Evolutionary conservation across 176 grass and related monocot species (phyloP), one percentile per base, ranked within the genome.

Genomic region (Juncus inflexus): DNA sequence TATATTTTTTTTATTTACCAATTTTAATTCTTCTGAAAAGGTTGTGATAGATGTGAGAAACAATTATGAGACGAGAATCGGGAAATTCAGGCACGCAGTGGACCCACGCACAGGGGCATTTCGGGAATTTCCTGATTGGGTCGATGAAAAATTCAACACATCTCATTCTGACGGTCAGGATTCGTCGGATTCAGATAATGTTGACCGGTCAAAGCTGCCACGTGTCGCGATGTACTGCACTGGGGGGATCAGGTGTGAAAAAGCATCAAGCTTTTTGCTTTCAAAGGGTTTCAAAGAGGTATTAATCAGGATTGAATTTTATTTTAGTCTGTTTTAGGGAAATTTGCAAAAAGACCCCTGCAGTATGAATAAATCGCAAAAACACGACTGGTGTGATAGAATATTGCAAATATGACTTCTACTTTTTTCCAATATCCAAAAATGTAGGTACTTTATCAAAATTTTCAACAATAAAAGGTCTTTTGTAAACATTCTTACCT

Each of bases 181-280:
- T 12, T 42, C 66, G 55, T 73, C 49, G 5, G 62, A 39, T 15
- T 60, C 15, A 57, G 54, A 75, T 37, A 47, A 52, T 47, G 61
- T 41, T 0, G 55, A 76, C 37, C 45, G 58, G 35, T 88, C 69
- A 74, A 74, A 58, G 47, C 61, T 97, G 65, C 94, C 94, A 68
- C 83, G 94, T 62, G 87, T 97, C 61, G 94, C 94, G 50, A 97
- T 97, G 94, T 97, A 97, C 28, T 97, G 94, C 70, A 97, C 94
- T 35, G 94, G 94, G 72, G 94, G 94, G 74, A 91, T 97, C 61
- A 86, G 94, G 77, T 97, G 94, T 39, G 94, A 97, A 72, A 97
- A 97, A 72, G 94, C 94, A 73, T 97, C 94, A 43, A 97, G 88
- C 59, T 91, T 91, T 91, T 82, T 97, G 39, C 88, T 97, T 11